Evolutionary conservation across 1,139 yeast genomes (phyloP).

Genomic region (Arxiozyma heterogenica): DNA sequence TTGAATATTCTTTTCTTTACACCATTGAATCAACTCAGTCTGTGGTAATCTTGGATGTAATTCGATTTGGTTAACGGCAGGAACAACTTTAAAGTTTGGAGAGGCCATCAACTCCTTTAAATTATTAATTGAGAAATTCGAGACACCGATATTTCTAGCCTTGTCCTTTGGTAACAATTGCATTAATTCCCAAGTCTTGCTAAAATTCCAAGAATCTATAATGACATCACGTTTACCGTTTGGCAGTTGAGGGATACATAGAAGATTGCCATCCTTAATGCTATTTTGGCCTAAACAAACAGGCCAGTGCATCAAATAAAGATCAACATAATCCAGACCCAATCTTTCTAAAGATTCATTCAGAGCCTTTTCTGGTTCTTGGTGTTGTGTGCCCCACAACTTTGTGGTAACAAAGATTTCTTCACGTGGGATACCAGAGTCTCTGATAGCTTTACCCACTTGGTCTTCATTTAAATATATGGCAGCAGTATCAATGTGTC

Average conservation of each 20-base stretch:
- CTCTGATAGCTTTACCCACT: conserved; percentile 59
- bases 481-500: conserved; percentile 74
- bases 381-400: conserved; percentile 62
- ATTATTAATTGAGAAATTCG: conserved; percentile 55
- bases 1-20: conserved; percentile 45
- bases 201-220: conserved; percentile 46
- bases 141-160: conserved; percentile 66
- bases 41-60: conserved; percentile 71
- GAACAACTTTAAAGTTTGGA: conserved; percentile 45
- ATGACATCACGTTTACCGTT: conserved; percentile 38
- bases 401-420: conserved; percentile 75
- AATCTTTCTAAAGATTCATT: conserved; percentile 55
- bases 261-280: conserved; percentile 32
- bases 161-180: conserved; percentile 53
- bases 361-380: conserved; percentile 49
- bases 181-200: conserved; percentile 62
- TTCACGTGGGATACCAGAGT: conserved; percentile 59
- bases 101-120: conserved; percentile 45
- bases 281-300: conserved; percentile 42
- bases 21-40: conserved; percentile 47
- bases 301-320: conserved; percentile 87
- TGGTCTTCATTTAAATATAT: conserved; percentile 57
- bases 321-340: conserved; percentile 72
- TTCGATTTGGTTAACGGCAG: conserved; percentile 69
- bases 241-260: conserved; percentile 34